Evolutionary conservation across 2,329 filamentous ascomycete species (phyloP).

Genomic region (Epicoccum sorghinum): DNA sequence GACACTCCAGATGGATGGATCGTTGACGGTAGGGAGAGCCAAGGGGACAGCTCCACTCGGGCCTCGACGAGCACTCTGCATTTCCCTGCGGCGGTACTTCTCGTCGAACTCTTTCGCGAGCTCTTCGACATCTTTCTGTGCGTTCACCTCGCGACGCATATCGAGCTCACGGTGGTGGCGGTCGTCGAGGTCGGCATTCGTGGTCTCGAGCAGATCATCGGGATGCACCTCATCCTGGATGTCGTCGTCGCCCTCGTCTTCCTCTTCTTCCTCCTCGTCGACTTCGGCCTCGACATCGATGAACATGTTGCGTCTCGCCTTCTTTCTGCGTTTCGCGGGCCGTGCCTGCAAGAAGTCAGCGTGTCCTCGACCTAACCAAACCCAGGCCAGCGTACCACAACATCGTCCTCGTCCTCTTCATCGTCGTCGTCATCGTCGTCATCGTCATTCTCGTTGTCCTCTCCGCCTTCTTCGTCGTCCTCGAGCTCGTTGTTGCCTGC

Average conservation of each 20-base stretch:
- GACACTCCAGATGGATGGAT: slow-evolving; percentile 94
- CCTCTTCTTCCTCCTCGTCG: slow-evolving; percentile 84
- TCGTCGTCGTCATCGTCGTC: slow-evolving; percentile 65
- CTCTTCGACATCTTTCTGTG: slow-evolving; percentile 90
- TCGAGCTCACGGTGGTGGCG: slow-evolving; percentile 93
- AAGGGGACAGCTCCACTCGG: slow-evolving; percentile 54
- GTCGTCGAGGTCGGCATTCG: slow-evolving; percentile 83
- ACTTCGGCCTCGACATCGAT: slow-evolving; percentile 98
- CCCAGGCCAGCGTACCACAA: slow-evolving; percentile 31
- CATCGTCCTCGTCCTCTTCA: slow-evolving; percentile 68
- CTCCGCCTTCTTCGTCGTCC: slow-evolving; percentile 50
- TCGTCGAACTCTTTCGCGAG: slow-evolving; percentile 82
- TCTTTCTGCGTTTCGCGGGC: slow-evolving; percentile 79
- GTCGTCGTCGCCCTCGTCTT: slow-evolving; percentile 80
- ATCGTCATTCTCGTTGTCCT: slow-evolving; percentile 64
- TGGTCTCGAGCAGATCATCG: slow-evolving; percentile 82
- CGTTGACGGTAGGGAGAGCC: slow-evolving; percentile 88
- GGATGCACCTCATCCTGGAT: slow-evolving; percentile 90
- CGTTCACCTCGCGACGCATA: slow-evolving; percentile 83
- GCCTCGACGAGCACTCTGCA: slow-evolving; percentile 39
- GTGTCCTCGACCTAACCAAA: slow-evolving; percentile 4
- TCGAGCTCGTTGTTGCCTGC: slow-evolving; percentile 41
- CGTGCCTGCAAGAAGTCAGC: slow-evolving; percentile 59
- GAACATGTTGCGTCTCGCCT: slow-evolving; percentile 80
- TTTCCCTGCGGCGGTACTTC: slow-evolving; percentile 77